Evolutionary conservation across 2,329 filamentous ascomycete genomes (phyloP), one percentile per base, ranked within the genome.

Genomic region (Amylocarpus encephaloides): DNA sequence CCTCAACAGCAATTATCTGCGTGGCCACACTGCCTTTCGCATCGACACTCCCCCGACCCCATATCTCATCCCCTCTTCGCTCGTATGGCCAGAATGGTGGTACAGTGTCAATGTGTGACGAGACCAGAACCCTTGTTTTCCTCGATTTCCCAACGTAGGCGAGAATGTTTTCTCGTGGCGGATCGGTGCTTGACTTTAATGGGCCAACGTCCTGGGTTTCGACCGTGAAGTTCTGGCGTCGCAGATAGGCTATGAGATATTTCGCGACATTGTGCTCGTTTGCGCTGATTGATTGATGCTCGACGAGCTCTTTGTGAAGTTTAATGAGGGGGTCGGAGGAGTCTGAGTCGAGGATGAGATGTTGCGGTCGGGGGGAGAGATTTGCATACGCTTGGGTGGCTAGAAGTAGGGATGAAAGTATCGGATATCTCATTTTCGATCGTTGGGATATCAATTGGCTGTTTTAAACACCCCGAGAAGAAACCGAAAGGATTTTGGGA

Each of bases 1-100:
- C 69, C 53, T 77, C 70, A 3, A 87, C 70, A 0, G 88, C 88
- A 18, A 77, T 78, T 52, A 92, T 79, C 67, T 91, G 86, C 6
- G 87, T 77, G 0, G 88, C 87, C 11, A 93, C 75, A 60, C 76
- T 79, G 12, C 72, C 83, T 64, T 87, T 87, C 59, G 80, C 83
- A 63, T 84, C 88, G 16, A 89, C 86, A 47, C 76, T 83, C 44
- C 88, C 88, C 30, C 88, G 81, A 2, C 88, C 88, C 46, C 75
- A 78, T 52, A 92, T 86, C 51, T 76, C 33, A 72, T 62, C 13
- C 64, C 62, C 44, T 59, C 59, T 54, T 56, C 62, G 75, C 49
- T 64, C 57, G 45, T 66, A 66, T 18, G 57, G 48, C 70, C 66
- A 46, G 71, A 71, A 80, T 0, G 79, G 79, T 0, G 79, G 77